These are phyloP conservation scores for Globisporangium cystogenes DNA, from an alignment of 352 stramenopile species.

Conservation along the genomic window DNA sequence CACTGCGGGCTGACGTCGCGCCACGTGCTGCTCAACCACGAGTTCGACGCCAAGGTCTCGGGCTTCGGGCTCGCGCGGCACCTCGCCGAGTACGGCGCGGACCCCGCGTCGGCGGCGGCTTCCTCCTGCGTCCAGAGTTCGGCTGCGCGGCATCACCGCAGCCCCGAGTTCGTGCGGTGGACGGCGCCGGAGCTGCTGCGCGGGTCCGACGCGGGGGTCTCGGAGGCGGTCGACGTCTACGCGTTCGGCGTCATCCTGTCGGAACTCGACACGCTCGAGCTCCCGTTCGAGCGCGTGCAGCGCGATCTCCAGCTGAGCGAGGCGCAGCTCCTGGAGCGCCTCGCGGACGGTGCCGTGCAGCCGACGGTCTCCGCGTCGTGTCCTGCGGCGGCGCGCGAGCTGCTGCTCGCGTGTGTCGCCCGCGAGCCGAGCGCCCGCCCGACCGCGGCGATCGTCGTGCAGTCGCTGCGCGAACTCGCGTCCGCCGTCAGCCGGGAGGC, in stretches of 20 bases:
- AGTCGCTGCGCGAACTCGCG: constrained; percentile 7
- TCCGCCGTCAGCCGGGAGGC: constrained; percentile 1
- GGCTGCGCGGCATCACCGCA: not conserved
- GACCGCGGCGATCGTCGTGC: constrained; percentile 8
- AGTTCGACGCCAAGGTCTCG: constrained; percentile 18
- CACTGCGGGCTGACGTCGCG: constrained; percentile 35
- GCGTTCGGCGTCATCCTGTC: constrained; percentile 24
- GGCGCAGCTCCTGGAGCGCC: not conserved
- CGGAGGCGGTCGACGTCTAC: constrained; percentile 22
- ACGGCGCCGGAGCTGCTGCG: constrained; percentile 17
- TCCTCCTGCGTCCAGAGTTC: not conserved
- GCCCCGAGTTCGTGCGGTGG: constrained; percentile 1
- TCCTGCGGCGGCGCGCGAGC: not conserved
- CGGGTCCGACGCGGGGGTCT: constrained; percentile 11
- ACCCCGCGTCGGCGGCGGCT: constrained; percentile 4
- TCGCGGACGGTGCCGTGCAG: not conserved
- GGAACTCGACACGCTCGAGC: constrained; percentile 14
- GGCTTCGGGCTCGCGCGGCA: constrained; percentile 8
- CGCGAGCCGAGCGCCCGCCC: constrained; percentile 14
- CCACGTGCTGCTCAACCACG: constrained; percentile 22
- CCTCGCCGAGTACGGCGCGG: constrained; percentile 13
- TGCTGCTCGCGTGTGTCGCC: constrained; percentile 15
- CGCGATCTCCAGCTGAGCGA: constrained; percentile 3
- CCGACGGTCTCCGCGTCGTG: constrained; percentile 5
- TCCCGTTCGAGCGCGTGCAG: constrained; percentile 10